Conservation (phyloP, 345 rosid genomes). For the Reutealis trisperma region DNA sequence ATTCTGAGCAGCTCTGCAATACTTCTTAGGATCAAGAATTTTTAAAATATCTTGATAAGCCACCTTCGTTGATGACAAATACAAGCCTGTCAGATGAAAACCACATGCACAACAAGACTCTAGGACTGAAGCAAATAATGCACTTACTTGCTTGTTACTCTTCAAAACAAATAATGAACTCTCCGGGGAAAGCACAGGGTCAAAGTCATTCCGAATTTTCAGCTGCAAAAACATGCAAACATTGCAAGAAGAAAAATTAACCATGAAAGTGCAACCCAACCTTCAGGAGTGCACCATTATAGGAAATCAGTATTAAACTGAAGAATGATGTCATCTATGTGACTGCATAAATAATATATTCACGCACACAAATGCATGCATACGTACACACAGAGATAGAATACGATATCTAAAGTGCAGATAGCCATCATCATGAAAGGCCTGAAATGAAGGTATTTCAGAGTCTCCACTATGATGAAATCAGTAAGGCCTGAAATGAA, state of each 20-base stretch:
- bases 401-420: neutral
- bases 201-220: constrained; percentile 99
- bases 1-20: constrained; percentile 92
- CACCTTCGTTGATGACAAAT: constrained; percentile 52
- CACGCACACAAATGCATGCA: neutral
- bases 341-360: neutral
- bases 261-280: neutral
- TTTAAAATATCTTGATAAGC: constrained; percentile 80
- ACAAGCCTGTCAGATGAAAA: constrained; percentile 21
- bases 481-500: neutral
- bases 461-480: neutral
- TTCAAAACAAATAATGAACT: constrained; percentile 96
- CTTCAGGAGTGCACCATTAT: constrained; percentile 3
- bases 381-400: neutral
- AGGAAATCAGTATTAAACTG: neutral
- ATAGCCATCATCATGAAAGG: neutral
- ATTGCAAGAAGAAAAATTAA: constrained; percentile 10
- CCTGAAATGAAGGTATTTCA: neutral
- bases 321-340: neutral
- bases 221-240: constrained; percentile 53
- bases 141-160: constrained; percentile 86
- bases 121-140: constrained; percentile 8
- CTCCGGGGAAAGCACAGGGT: constrained; percentile 99
- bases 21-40: constrained; percentile 75
- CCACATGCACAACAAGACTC: neutral